phyloP scores from a whole-genome alignment of 2,329 filamentous ascomycete genomes.

The Ophiostoma sp. region DNA sequence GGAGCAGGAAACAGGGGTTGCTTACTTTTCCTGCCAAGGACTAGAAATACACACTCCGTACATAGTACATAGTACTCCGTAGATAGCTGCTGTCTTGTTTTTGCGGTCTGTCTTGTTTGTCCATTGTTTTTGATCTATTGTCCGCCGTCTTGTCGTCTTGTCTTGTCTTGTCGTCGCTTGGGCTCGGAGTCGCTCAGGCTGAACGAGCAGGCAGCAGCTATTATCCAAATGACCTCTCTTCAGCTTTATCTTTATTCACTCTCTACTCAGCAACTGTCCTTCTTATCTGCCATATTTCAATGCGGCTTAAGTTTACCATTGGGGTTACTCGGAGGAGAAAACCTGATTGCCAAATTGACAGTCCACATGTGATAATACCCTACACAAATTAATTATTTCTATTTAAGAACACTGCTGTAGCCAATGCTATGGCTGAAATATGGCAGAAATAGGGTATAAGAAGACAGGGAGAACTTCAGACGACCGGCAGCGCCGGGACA shows the following conservation, averaged over 20 bases:
- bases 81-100: background rate
- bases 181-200: background rate
- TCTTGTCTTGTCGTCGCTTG: background rate
- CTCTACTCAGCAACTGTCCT: too few relatives aligned
- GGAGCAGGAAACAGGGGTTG: conserved; percentile 8
- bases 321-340: background rate
- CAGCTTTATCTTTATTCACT: too few relatives aligned
- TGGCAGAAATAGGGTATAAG: background rate
- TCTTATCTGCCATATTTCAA: background rate
- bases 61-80: too few relatives aligned
- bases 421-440: background rate
- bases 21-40: background rate
- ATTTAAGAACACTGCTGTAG: background rate
- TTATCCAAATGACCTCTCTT: background rate
- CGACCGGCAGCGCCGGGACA: conserved; percentile 6
- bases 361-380: background rate
- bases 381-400: background rate
- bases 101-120: background rate
- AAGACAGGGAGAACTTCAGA: background rate
- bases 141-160: background rate
- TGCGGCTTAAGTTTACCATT: background rate
- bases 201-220: background rate
- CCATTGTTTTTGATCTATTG: background rate
- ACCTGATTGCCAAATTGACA: background rate
- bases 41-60: background rate